Conservation (phyloP, 2,329 filamentous ascomycete species). For the Periconia digitata region DNA sequence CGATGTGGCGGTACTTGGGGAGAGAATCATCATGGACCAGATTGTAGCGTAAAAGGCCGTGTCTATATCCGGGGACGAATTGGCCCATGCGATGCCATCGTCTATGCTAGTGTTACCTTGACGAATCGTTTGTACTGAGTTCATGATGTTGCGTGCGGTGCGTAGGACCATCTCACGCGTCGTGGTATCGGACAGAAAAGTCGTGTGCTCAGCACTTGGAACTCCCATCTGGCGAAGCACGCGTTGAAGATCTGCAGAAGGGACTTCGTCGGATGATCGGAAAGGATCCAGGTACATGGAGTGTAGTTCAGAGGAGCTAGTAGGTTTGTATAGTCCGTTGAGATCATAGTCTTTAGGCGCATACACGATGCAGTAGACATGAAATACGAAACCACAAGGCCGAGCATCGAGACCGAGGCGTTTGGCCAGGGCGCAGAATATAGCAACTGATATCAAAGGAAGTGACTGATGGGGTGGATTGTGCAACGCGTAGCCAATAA, state of each 20-base stretch:
- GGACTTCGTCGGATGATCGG: conserved; percentile 67
- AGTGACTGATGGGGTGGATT: conserved; percentile 75
- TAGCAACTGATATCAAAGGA: conserved; percentile 82
- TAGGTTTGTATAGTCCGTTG: conserved; percentile 42
- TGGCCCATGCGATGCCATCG: conserved; percentile 30
- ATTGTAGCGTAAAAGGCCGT: conserved; percentile 70
- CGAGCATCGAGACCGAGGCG: conserved; percentile 74
- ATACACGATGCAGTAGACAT: conserved; percentile 79
- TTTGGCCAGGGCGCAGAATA: conserved; percentile 79
- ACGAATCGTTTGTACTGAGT: conserved; percentile 61
- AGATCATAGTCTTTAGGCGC: conserved; percentile 60
- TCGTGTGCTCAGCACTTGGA: conserved; percentile 37
- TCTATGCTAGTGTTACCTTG: conserved; percentile 23
- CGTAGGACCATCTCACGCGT: conserved; percentile 71
- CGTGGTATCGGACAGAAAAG: conserved; percentile 66
- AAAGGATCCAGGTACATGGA: conserved; percentile 87
- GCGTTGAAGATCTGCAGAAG: conserved; percentile 58
- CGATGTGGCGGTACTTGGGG: conserved; percentile 28
- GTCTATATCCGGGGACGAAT: conserved; percentile 51
- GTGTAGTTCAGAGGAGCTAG: conserved; percentile 25
- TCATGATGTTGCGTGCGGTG: conserved; percentile 78
- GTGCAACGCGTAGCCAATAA: conserved; percentile 79
- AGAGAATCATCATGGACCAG: conserved; percentile 63
- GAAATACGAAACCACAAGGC: conserved; percentile 79
- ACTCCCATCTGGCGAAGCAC: conserved; percentile 60